phyloP scores from a whole-genome alignment of 805 yeast species.

The Suhomyces tanzawaensis region DNA sequence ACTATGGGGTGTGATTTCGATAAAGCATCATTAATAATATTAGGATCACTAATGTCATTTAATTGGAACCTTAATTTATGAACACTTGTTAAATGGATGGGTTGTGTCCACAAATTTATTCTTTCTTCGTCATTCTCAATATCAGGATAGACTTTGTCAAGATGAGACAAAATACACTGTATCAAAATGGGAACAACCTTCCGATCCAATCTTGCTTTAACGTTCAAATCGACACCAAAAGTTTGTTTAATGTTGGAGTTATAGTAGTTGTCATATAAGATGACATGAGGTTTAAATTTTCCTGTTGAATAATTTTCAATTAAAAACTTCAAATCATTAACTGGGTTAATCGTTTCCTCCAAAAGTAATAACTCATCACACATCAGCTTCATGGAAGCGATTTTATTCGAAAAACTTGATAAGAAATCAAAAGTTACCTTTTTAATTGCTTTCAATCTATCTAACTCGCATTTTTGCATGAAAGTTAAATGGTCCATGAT shows the following conservation, averaged over 20 bases:
- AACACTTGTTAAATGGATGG: constrained; percentile 57
- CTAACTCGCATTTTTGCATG: constrained; percentile 81
- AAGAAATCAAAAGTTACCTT: constrained; percentile 72
- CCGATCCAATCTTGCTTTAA: constrained; percentile 67
- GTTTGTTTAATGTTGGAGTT: constrained; percentile 64
- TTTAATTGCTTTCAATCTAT: constrained; percentile 72
- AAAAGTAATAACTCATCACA: constrained; percentile 60
- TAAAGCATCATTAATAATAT: constrained; percentile 32
- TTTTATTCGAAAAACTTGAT: constrained; percentile 60
- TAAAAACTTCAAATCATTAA: constrained; percentile 61
- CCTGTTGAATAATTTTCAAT: constrained; percentile 74
- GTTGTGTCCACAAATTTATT: constrained; percentile 63
- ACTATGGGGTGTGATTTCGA: constrained; percentile 49
- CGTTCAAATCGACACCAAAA: constrained; percentile 76
- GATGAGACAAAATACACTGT: constrained; percentile 57
- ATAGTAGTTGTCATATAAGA: constrained; percentile 77
- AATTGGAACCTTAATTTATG: constrained; percentile 60
- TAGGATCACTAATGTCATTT: constrained; percentile 34
- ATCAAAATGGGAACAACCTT: constrained; percentile 70
- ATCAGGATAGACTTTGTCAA: constrained; percentile 71
- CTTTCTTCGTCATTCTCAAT: constrained; percentile 67
- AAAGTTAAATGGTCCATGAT: constrained; percentile 69
- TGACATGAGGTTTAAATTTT: constrained; percentile 66
- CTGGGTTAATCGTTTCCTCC: constrained; percentile 73
- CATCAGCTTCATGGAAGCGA: constrained; percentile 54